A percentile compares a stretch with the other conserved stretches of the same genome.
phyloP scores from a whole-genome alignment of 495 filamentous ascomycete species.

The Penicillium crystallinum region DNA sequence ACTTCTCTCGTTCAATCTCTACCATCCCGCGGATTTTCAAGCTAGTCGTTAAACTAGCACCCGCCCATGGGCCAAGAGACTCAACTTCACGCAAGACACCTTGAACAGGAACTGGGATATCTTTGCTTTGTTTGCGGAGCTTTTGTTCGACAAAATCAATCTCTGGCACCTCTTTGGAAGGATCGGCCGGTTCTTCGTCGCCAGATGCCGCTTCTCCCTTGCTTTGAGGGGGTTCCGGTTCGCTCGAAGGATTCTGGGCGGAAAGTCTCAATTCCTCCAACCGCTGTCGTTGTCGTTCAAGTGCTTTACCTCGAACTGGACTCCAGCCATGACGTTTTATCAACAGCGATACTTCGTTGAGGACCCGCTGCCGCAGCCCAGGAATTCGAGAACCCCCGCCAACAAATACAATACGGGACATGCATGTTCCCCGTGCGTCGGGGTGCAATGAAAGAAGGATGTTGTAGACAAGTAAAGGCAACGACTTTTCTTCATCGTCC shows the following conservation, averaged over 20 bases:
- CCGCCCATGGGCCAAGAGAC: constrained; percentile 82
- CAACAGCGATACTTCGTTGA: constrained; percentile 64
- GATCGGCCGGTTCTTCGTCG: constrained; percentile 31
- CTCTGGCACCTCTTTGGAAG: constrained; percentile 32
- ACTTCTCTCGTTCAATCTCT: constrained; percentile 81
- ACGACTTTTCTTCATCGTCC: constrained; percentile 79
- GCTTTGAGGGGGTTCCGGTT: constrained; percentile 13
- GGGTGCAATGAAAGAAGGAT: constrained; percentile 69
- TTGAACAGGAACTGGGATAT: constrained; percentile 37
- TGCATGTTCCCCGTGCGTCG: constrained; percentile 77
- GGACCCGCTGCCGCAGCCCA: constrained; percentile 72
- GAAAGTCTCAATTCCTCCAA: constrained; percentile 41
- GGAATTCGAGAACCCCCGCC: constrained; percentile 77
- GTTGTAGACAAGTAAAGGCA: constrained; percentile 69
- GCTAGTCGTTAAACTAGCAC: constrained; percentile 73
- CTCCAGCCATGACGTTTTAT: constrained; percentile 72
- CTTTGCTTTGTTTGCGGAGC: constrained; percentile 48
- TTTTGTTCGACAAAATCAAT: constrained; percentile 61
- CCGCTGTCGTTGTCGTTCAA: constrained; percentile 50
- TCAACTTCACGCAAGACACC: constrained; percentile 71
- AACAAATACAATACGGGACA: constrained; percentile 84
- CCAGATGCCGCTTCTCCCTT: constrained; percentile 32
- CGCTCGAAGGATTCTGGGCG: constrained; percentile 18
- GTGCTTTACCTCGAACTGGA: constrained; percentile 56
- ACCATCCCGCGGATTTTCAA: constrained; percentile 74